Evolutionary conservation across 768 basidiomycete genomes (phyloP).

Genomic region (Termitomyces sp.): DNA sequence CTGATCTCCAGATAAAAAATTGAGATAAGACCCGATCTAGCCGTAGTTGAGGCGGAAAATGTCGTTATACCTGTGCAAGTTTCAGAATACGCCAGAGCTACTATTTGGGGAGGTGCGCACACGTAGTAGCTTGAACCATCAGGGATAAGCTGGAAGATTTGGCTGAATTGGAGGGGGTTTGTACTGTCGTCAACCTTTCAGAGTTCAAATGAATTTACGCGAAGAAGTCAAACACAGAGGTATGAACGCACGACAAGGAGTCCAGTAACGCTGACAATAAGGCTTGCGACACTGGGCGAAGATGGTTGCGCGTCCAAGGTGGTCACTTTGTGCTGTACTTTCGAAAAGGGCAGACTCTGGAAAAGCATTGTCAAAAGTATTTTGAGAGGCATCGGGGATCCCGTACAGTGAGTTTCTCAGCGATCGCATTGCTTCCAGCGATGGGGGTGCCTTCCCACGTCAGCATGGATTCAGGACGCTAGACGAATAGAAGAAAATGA

Average conservation of each 20-base stretch:
- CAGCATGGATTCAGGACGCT: slow-evolving; percentile 84
- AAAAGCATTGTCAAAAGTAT: neutral
- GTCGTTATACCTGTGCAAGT: slow-evolving; percentile 61
- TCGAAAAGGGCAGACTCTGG: slow-evolving; percentile 74
- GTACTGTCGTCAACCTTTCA: slow-evolving; percentile 71
- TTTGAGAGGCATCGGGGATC: neutral
- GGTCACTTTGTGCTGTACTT: slow-evolving; percentile 73
- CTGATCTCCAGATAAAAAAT: neutral
- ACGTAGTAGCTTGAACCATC: slow-evolving; percentile 78
- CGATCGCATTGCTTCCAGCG: slow-evolving; percentile 49
- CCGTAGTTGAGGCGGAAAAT: slow-evolving; percentile 89
- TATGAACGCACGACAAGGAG: slow-evolving; percentile 53
- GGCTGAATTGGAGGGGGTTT: slow-evolving; percentile 86
- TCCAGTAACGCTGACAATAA: slow-evolving; percentile 88
- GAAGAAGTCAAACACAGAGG: neutral
- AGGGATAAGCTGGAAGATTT: slow-evolving; percentile 87
- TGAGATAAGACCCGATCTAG: slow-evolving; percentile 16
- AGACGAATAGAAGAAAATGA: slow-evolving; percentile 9
- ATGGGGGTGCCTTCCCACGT: slow-evolving; percentile 66
- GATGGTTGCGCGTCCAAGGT: slow-evolving; percentile 91
- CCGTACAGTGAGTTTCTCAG: slow-evolving; percentile 68
- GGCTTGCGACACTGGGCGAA: slow-evolving; percentile 42
- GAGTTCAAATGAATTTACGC: slow-evolving; percentile 6
- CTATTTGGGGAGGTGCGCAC: slow-evolving; percentile 38
- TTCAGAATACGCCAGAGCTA: neutral